Evolutionary conservation across 805 yeast genomes (phyloP), one percentile per base, ranked within the genome.

Genomic region (Metschnikowia gruessii): DNA sequence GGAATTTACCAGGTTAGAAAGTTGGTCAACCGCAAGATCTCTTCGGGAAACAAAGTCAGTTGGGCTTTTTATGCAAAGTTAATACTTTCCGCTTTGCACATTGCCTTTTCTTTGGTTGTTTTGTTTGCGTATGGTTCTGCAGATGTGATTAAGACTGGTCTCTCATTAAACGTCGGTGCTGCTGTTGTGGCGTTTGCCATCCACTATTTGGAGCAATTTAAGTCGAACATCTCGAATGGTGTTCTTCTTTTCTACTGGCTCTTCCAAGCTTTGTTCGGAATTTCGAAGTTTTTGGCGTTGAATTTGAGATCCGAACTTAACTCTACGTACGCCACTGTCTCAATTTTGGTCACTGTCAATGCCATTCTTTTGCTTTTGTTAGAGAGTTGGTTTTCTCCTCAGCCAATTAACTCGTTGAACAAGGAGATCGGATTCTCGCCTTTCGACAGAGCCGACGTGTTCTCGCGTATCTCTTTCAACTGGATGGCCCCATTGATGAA

Each of bases 401-500:
- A 56, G 38, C 53, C 68, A 6, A 33, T 51, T n/a, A 38, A 31
- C 21, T 29, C 49, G 4, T 44, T 33, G 39, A 26, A 26, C 5
- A 18, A 30, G 10, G 46, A 46, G n/a, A 24, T 37, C 21, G 45
- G 48, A 8, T 26, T 28, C n/a, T 54, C 59, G 16, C 58, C 58
- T 2, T 56, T 43, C 37, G 59, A 39, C 46, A 37, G 49, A 3
- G 59, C 53, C 11, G 83, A 91, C 61, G 69, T 90, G 13, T 80
- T 92, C 52, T 84, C 95, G 2, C 72, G 79, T 43, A 70, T 92
- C 42, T 83, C 95, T 0, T 92, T 94, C 63, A 69, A 82, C 22
- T 94, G 99, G 98, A 88, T 94, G 95, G 82, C 89, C 17, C 81
- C 78, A 1, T 69, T 94, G 58, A 88, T 94, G 83, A 78, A 70